Base-by-base conservation (phyloP, 1,284 basidiomycete genomes). In the Golubevia pallescens region DNA sequence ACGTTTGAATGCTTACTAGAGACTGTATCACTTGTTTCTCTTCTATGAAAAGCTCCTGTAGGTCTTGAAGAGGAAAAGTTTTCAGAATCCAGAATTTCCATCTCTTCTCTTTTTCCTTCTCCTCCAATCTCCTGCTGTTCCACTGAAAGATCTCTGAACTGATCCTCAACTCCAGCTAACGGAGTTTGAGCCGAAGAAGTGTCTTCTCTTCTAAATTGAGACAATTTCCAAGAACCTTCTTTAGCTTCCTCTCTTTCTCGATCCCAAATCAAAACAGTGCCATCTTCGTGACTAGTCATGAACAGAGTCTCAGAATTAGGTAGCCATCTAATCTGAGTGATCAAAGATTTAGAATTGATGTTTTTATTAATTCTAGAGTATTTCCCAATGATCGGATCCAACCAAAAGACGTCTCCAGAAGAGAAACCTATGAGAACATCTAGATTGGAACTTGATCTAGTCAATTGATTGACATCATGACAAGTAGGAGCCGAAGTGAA, bases 311-410 rank as follows among this genome's bases (percentile, higher is more conserved):
- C 80, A 56, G 5, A 4, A 34, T n/a, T 72, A 0, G 81, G 81
- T 13, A 84, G 63, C 81, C 81, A 84, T 21, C 78, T 66, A 5
- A 84, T 64, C 56, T 77, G 71, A 4, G 77, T 78, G 19, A 82
- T 74, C 8, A 68, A 63, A 19, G 78, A 74, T 16, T 48, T 58
- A 28, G 70, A 68, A 34, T 61, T 64, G 2, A 80, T 80, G 34
- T 74, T 68, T 57, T 81, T 81, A 72, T 84, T 84, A 68, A 84
- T 70, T 16, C 80, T 80, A 4, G 77, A 63, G 60, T 77, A 84
- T 23, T 69, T 70, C 38, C 69, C 61, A 4, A 68, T 58, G 16
- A 84, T 71, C 23, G 78, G 75, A 53, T 83, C 80, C 5, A 83
- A 65, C 80, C 80, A 84, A 28, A 84, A 53, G 3, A 84, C 53